Evolutionary conservation across 2,329 filamentous ascomycete species (phyloP).

Genomic region (Alternaria arborescens): DNA sequence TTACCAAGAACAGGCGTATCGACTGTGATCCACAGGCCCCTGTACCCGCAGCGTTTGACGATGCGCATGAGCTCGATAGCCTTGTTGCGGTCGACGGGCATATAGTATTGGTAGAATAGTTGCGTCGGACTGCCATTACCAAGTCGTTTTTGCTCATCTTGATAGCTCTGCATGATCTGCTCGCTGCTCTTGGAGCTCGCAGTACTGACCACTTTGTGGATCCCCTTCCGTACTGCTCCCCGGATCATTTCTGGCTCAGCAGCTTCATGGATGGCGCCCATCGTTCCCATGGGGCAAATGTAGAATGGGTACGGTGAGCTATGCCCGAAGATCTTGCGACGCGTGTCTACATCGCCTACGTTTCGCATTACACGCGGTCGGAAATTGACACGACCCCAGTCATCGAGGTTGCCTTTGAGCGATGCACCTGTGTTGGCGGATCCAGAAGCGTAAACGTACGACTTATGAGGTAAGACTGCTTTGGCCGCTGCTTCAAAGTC

Average conservation of each 20-base stretch:
- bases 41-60: conserved; percentile 44
- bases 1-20: conserved; percentile 49
- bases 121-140: conserved; percentile 38
- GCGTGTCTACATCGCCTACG: conserved; percentile 44
- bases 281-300: conserved; percentile 50
- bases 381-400: conserved; percentile 48
- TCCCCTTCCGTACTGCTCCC: conserved; percentile 46
- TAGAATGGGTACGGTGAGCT: conserved; percentile 50
- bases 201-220: conserved; percentile 49
- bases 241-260: conserved; percentile 50
- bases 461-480: conserved; percentile 43
- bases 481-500: conserved; percentile 48
- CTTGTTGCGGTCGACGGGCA: conserved; percentile 44
- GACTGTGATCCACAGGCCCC: conserved; percentile 50
- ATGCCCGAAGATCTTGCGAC: conserved; percentile 47
- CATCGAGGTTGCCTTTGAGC: conserved; percentile 41
- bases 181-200: conserved; percentile 43
- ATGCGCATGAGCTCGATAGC: conserved; percentile 45
- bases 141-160: conserved; percentile 35
- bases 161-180: conserved; percentile 45
- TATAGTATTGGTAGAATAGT: conserved; percentile 50
- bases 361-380: conserved; percentile 49
- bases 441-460: conserved; percentile 46
- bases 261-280: conserved; percentile 46
- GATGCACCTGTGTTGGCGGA: conserved; percentile 47